Conservation (phyloP, 805 yeast genomes). For the Candida odintsovae region DNA sequence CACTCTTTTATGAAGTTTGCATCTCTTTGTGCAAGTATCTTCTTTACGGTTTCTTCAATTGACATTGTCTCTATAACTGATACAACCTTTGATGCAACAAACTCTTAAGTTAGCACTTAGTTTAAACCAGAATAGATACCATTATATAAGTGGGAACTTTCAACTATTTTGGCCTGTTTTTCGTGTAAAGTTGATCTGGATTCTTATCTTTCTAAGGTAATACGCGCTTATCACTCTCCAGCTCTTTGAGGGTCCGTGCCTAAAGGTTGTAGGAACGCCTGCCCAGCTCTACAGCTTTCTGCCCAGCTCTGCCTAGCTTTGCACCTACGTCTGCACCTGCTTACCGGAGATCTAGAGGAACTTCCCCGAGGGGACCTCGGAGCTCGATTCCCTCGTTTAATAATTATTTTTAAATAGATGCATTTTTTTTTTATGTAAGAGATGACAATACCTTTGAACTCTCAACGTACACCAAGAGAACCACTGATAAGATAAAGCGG, state of each 20-base stretch:
- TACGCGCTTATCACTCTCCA: background rate
- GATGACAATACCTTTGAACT: background rate
- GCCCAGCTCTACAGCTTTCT: no score
- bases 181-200: background rate
- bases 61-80: background rate
- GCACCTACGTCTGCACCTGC: no score
- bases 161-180: background rate
- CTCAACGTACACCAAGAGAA: background rate
- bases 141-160: background rate
- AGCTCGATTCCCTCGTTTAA: background rate
- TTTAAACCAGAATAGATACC: background rate
- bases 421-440: no score
- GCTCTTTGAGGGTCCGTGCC: no score
- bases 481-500: background rate
- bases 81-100: no score
- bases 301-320: no score
- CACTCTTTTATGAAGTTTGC: constrained; percentile 40
- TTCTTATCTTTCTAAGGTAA: background rate
- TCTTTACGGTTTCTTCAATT: constrained; percentile 20
- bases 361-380: no score
- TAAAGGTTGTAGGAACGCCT: no score
- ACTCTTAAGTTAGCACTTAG: no score
- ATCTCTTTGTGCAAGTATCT: constrained; percentile 33
- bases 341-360: no score
- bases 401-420: no score